Conservation (phyloP, 2,329 filamentous ascomycete genomes). For the Alternaria sp. region DNA sequence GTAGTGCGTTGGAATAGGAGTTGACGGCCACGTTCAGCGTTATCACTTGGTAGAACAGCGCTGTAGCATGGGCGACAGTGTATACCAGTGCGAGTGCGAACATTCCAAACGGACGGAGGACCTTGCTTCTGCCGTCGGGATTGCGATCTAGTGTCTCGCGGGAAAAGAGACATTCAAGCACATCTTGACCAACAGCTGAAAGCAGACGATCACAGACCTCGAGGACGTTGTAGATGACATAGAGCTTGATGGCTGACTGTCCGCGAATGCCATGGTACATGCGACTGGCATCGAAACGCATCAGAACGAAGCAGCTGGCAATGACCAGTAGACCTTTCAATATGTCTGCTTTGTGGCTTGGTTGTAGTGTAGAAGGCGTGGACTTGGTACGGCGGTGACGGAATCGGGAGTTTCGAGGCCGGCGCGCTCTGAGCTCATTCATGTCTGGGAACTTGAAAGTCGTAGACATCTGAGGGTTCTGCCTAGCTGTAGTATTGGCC, state of each 20-base stretch:
- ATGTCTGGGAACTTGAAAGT: slow-evolving; percentile 38
- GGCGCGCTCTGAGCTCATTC: slow-evolving; percentile 37
- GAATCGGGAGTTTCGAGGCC: slow-evolving; percentile 42
- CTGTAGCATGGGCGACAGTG: slow-evolving; percentile 84
- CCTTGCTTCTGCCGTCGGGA: slow-evolving; percentile 85
- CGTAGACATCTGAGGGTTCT: slow-evolving; percentile 27
- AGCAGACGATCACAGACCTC: slow-evolving; percentile 91
- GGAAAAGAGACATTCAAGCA: slow-evolving; percentile 94
- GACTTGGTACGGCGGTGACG: slow-evolving; percentile 80
- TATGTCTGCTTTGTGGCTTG: slow-evolving; percentile 93
- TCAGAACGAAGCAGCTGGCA: slow-evolving; percentile 81
- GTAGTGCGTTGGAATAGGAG: slow-evolving; percentile 93
- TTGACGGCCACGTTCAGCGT: slow-evolving; percentile 98
- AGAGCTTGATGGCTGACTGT: slow-evolving; percentile 96
- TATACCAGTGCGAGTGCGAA: slow-evolving; percentile 87
- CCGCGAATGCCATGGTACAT: slow-evolving; percentile 99
- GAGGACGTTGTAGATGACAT: slow-evolving; percentile 97
- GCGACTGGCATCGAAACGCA: slow-evolving; percentile 90
- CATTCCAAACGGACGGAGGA: slow-evolving; percentile 87
- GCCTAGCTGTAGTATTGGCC: slow-evolving; percentile 27
- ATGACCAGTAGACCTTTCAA: slow-evolving; percentile 89
- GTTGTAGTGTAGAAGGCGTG: slow-evolving; percentile 80
- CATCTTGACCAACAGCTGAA: slow-evolving; percentile 91
- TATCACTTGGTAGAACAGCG: slow-evolving; percentile 96
- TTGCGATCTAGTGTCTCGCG: slow-evolving; percentile 89